Conservation (phyloP, 305 asterid genomes). For the Rubia balearica region DNA sequence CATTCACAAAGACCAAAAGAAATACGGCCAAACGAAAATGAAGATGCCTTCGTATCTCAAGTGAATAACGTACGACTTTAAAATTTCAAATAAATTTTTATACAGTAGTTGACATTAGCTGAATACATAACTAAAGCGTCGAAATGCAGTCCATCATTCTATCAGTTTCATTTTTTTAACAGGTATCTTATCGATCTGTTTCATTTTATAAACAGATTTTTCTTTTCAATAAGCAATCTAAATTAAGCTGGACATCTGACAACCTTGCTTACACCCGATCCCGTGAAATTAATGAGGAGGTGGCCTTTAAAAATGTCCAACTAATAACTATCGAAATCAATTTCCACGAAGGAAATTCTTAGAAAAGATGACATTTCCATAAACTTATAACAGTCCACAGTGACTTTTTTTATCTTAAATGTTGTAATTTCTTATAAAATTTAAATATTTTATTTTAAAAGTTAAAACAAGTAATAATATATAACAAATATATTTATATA, state of each 20-base stretch:
- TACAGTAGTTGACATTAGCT: neutral
- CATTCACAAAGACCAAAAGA: no score
- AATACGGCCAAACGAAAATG: no score
- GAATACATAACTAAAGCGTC: neutral
- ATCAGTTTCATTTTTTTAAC: neutral
- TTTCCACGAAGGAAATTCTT: no score
- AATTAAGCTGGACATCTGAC: neutral
- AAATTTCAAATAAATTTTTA: no score
- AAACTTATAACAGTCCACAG: no score
- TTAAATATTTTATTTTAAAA: no score
- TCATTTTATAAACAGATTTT: neutral
- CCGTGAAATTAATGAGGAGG: neutral
- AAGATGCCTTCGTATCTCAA: no score
- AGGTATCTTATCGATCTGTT: neutral
- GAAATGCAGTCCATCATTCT: neutral
- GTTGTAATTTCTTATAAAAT: no score
- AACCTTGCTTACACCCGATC: neutral
- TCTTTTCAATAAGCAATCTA: neutral
- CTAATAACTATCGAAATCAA: neutral
- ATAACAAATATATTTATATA: no score
- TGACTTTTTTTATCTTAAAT: no score
- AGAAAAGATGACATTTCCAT: no score
- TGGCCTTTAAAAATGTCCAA: neutral
- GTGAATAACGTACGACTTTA: neutral
- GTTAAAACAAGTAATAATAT: no score